These are phyloP conservation scores for Oemleria cerasiformis DNA, from an alignment of 306 rosid genomes.

Conservation along the genomic window DNA sequence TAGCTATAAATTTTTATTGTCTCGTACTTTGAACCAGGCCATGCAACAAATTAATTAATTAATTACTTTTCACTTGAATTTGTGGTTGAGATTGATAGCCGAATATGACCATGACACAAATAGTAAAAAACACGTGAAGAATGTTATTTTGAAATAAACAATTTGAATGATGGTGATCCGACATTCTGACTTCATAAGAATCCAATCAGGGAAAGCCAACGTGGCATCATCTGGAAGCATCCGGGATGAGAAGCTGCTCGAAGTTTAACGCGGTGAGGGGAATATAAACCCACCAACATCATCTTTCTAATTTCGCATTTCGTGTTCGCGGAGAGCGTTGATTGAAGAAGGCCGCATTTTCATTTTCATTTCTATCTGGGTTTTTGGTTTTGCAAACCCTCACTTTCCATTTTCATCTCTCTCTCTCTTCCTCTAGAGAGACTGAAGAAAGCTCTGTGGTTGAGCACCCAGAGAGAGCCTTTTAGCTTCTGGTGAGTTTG, in stretches of 20 bases:
- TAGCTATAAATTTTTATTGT: too few relatives aligned
- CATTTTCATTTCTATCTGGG: background rate
- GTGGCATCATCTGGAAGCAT: conserved; percentile 6
- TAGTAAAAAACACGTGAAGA: too few relatives aligned
- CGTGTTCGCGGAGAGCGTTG: too few relatives aligned
- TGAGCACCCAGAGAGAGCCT: background rate
- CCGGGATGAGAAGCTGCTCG: background rate
- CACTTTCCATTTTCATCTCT: too few relatives aligned
- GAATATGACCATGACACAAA: too few relatives aligned
- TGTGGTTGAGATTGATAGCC: too few relatives aligned
- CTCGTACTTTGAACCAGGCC: too few relatives aligned
- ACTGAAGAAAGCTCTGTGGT: background rate
- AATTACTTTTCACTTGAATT: too few relatives aligned
- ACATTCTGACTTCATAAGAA: background rate
- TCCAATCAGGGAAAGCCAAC: background rate
- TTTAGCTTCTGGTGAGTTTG: background rate
- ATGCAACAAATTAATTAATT: too few relatives aligned
- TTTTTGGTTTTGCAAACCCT: background rate
- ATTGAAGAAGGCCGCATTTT: too few relatives aligned
- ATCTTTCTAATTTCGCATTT: fast-evolving
- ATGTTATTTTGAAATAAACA: too few relatives aligned
- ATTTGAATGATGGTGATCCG: too few relatives aligned
- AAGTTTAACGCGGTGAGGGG: background rate
- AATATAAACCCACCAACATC: background rate
- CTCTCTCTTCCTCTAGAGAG: background rate